phyloP scores from a whole-genome alignment of 1,284 basidiomycete species.

The Cystodermella granulosa region DNA sequence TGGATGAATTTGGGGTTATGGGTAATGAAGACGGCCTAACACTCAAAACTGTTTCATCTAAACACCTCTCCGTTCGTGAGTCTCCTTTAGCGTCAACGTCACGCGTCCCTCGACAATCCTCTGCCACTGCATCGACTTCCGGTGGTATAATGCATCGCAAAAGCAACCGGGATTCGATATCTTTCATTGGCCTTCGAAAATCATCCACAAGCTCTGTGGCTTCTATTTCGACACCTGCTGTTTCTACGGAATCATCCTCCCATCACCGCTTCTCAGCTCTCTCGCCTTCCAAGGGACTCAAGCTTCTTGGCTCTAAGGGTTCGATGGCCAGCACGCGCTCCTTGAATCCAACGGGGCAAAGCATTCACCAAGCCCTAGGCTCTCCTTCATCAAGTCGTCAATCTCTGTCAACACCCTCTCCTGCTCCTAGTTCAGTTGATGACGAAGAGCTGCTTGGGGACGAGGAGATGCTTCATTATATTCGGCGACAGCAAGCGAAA shows the following conservation, averaged over 20 bases:
- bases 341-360: slow-evolving; percentile 51
- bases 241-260: slow-evolving; percentile 36
- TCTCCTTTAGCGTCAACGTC: slow-evolving; percentile 58
- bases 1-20: slow-evolving; percentile 76
- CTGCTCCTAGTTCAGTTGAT: slow-evolving; percentile 65
- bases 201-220: slow-evolving; percentile 72
- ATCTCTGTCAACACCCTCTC: slow-evolving; percentile 76
- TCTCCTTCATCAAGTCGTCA: slow-evolving; percentile 72
- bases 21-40: slow-evolving; percentile 49
- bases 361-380: slow-evolving; percentile 48
- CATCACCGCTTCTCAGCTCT: slow-evolving; percentile 70
- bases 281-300: slow-evolving; percentile 76
- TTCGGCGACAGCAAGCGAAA: slow-evolving; percentile 83
- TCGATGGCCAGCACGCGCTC: slow-evolving; percentile 54
- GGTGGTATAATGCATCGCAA: slow-evolving; percentile 50
- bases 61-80: slow-evolving; percentile 45
- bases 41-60: slow-evolving; percentile 42
- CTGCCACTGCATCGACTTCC: slow-evolving; percentile 45
- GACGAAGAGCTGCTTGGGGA: slow-evolving; percentile 92
- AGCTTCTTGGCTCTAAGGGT: slow-evolving; percentile 73
- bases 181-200: slow-evolving; percentile 70
- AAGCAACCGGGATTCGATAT: slow-evolving; percentile 67
- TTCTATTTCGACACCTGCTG: slow-evolving; percentile 54
- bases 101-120: slow-evolving; percentile 63
- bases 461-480: slow-evolving; percentile 95